Percentiles rank a stretch among this genome's conserved stretches.
Evolutionary conservation across 495 filamentous ascomycete species (phyloP).

Genomic region (Trichoderma reesei): DNA sequence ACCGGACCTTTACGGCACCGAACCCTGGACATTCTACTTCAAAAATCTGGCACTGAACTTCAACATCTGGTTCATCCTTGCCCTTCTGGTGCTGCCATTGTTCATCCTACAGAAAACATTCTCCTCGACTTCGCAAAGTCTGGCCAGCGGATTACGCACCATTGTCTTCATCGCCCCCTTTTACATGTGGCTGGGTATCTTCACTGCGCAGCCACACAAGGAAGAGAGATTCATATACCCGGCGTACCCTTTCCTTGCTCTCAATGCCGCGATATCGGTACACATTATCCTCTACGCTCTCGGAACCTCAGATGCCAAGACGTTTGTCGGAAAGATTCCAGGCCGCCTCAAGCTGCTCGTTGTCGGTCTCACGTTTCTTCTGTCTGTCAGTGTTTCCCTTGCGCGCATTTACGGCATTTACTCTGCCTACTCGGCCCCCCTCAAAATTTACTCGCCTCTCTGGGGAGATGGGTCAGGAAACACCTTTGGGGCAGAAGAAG

Average conservation of each 20-base stretch:
- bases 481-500: constrained; percentile 20
- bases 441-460: constrained; percentile 58
- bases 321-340: constrained; percentile 58
- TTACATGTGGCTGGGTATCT: constrained; percentile 90
- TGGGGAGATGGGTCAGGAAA: constrained; percentile 36
- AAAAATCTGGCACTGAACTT: constrained; percentile 90
- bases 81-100: constrained; percentile 59
- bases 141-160: constrained; percentile 51
- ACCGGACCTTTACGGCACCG: constrained; percentile 89
- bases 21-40: constrained; percentile 95
- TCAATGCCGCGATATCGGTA: constrained; percentile 80
- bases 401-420: constrained; percentile 71
- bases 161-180: constrained; percentile 71
- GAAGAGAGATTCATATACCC: constrained; percentile 99
- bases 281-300: constrained; percentile 67
- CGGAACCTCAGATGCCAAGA: constrained; percentile 55
- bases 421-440: constrained; percentile 75
- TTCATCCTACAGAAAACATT: constrained; percentile 40
- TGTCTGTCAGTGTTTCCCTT: constrained; percentile 55
- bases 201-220: constrained; percentile 89
- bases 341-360: constrained; percentile 54
- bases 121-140: constrained; percentile 30
- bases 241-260: constrained; percentile 81
- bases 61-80: constrained; percentile 84
- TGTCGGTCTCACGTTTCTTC: constrained; percentile 41